Evolutionary conservation across 2,329 filamentous ascomycete genomes (phyloP).

Genomic region (Mariannaea elegans): DNA sequence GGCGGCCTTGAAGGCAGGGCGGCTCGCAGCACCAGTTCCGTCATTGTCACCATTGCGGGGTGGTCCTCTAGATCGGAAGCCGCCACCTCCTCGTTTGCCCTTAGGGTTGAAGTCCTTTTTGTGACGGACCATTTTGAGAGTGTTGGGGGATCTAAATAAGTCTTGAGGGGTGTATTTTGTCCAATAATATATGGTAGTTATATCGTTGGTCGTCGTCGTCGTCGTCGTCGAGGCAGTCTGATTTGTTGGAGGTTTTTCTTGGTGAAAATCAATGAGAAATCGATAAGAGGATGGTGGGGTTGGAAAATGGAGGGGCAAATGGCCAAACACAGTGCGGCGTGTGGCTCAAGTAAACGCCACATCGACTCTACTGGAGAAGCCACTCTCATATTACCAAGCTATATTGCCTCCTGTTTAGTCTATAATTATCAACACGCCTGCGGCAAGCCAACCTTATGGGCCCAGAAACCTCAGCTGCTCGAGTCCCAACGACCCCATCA

Average conservation of each 20-base stretch:
- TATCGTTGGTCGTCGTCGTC: too few species aligned
- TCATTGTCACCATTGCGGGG: conserved; percentile 55
- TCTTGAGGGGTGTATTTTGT: too few species aligned
- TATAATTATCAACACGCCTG: too few species aligned
- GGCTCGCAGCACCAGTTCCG: conserved; percentile 46
- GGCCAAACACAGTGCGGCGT: background rate
- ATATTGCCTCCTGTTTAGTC: too few species aligned
- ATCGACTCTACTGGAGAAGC: background rate
- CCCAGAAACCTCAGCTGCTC: too few species aligned
- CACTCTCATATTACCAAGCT: background rate
- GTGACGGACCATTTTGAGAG: conserved; percentile 81
- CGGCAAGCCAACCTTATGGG: too few species aligned
- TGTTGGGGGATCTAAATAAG: background rate
- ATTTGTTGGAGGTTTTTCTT: background rate
- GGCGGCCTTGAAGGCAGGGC: conserved; percentile 82
- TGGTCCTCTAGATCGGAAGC: conserved; percentile 59
- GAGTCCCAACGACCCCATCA: too few species aligned
- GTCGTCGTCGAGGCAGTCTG: too few species aligned
- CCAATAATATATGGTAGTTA: too few species aligned
- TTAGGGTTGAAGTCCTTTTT: conserved; percentile 85
- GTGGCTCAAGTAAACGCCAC: background rate
- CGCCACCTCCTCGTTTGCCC: conserved; percentile 73
- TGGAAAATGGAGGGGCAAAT: conserved; percentile 1
- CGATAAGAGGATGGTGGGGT: background rate
- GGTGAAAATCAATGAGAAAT: background rate